Base-by-base conservation (phyloP, 2,329 filamentous ascomycete genomes). In the Onygena corvina region DNA sequence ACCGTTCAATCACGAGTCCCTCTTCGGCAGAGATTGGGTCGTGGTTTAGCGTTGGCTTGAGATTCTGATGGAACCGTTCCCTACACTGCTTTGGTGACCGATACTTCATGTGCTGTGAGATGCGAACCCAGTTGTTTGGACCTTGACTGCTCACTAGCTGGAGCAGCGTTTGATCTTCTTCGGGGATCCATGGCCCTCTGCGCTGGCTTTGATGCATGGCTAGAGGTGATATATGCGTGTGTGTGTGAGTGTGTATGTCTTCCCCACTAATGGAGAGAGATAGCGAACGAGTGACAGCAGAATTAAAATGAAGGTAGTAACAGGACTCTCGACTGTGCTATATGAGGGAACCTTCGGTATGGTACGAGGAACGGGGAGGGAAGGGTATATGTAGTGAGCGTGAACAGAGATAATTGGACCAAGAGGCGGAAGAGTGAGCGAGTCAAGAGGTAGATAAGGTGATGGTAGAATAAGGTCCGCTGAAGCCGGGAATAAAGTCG, bases 11-110 rank as follows among this genome's bases (percentile, higher is more conserved):
- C 59, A 80, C 61, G 33, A 75, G 65, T 1, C 83, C 83, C 65
- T 90, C 85, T 30, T 83, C 77, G 0, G 76, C 67, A 3, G 79
- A 79, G 61, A 89, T 87, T 50, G 84, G 83, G 14, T 81, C 76
- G 59, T 86, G 83, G 63, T 84, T 84, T 31, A 89, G 70, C 1
- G 73, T 71, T 1, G 83, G 82, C 65, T 87, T 94, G 40, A 96
- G 75, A 64, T 95, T 94, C 62, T 96, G 90, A 63, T 94, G 87
- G 62, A 85, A 96, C 44, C 90, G 78, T 70, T 96, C 90, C 51
- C 90, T 81, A 66, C 90, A 96, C 71, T 96, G 90, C 72, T 96
- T 96, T 48, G 90, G 84, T 20, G 86, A 86, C 54, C 90, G 79
- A 21, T 84, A 81, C 52, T 77, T 76, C 59, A 95, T 81, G 57